Evolutionary conservation across 495 filamentous ascomycete genomes (phyloP).

Genomic region (Aspergillus conjunctus): DNA sequence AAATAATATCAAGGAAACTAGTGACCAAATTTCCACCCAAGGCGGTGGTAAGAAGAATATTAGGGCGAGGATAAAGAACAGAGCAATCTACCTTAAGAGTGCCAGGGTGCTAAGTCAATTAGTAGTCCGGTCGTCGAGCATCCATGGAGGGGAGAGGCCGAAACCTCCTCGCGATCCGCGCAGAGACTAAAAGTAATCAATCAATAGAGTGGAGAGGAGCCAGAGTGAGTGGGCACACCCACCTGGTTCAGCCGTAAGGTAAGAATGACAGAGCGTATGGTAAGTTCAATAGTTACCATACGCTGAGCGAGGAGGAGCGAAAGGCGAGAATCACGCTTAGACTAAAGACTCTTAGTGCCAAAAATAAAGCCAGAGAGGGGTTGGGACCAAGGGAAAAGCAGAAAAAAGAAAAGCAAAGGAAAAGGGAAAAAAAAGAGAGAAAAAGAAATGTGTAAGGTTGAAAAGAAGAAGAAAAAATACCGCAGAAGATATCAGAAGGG

Average conservation of each 20-base stretch:
- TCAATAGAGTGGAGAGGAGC: conserved; percentile 6
- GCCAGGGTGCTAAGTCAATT: conserved; percentile 11
- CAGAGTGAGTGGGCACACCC: conserved; percentile 13
- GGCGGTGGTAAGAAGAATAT: conserved; percentile 16
- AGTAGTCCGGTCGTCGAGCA: conserved; percentile 1
- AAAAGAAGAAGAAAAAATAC: not conserved
- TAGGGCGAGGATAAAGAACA: conserved; percentile 9
- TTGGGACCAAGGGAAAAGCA: not conserved
- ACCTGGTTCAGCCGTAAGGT: conserved; percentile 13
- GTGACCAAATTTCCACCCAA: conserved; percentile 9
- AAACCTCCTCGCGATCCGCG: conserved; percentile 9
- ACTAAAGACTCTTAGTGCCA: conserved; percentile 8
- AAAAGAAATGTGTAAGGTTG: not conserved
- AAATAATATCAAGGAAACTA: conserved; percentile 1
- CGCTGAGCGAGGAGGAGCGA: not conserved
- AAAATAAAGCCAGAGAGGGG: conserved; percentile 12
- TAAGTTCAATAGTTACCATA: conserved; percentile 5
- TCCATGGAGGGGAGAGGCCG: conserved; percentile 5
- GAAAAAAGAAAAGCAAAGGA: not conserved
- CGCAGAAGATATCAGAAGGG: conserved; percentile 2
- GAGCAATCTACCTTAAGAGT: conserved; percentile 13
- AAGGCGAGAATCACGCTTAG: not conserved
- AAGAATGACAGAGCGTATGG: conserved; percentile 3
- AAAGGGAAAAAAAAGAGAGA: conserved; percentile 6
- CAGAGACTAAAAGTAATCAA: conserved; percentile 15